Evolutionary conservation across 306 rosid genomes (phyloP), one percentile per base, ranked within the genome.

Genomic region (Sphenostylis stenocarpa): DNA sequence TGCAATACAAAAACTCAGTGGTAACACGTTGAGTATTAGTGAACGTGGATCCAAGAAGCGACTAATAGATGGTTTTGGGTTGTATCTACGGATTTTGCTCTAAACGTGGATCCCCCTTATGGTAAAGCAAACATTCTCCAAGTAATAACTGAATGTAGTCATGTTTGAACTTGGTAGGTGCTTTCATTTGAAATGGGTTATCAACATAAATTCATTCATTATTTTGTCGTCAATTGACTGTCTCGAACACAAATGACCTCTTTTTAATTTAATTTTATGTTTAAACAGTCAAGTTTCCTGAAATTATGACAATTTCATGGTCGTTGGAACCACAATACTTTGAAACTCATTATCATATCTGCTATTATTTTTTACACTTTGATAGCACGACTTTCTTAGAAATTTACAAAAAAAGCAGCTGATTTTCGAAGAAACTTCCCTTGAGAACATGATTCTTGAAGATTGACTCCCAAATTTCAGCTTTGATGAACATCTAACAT

Each of bases 281-380:
- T 61, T 49, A 69, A 4, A 21, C 4, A 14, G 63, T 60, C 75
- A 79, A 73, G 3, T 12, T 24, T 51, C n/a, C 16, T 11, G 4
- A 39, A 67, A 17, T n/a, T n/a, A n/a, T n/a, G n/a, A n/a, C n/a
- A n/a, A n/a, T n/a, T n/a, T n/a, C n/a, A n/a, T n/a, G n/a, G n/a
- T n/a, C n/a, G 55, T 77, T 75, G 51, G 62, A 61, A 61, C 76
- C 80, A 24, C 62, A 41, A 76, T 48, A 15, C 73, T 77, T 34
- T 57, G 43, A 21, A 75, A 62, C 60, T 20, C 44, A 2, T 28
- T 1, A n/a, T 10, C 28, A 29, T 10, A 29, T 9, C 5, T 47
- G 67, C 26, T 36, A 0, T 56, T 13, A 1, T 20, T 72, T 33
- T 28, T 45, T 38, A 33, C 17, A 28, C n/a, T 17, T 34, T n/a